Base-by-base conservation (phyloP, 2,329 filamentous ascomycete genomes). In the Sarocladium oryzae region DNA sequence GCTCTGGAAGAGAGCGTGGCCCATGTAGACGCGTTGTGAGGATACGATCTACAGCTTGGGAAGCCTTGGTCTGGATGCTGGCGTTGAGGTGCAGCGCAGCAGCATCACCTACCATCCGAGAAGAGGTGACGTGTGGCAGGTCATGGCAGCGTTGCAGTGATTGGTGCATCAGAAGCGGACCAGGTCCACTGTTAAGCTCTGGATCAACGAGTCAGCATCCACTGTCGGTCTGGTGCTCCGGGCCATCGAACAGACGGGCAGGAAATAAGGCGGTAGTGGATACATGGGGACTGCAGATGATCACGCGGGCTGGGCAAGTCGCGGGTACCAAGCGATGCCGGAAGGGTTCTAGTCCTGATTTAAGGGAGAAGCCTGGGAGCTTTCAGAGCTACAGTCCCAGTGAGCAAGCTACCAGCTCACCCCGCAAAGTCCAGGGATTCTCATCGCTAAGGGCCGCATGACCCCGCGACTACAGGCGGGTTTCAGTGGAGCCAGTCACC, bases 391-490 rank as follows among this genome's bases (percentile, higher is more conserved):
- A 49, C 43, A 40, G 48, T 51, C n/a, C n/a, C n/a, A n/a, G n/a
- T n/a, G n/a, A n/a, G n/a, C n/a, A n/a, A n/a, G n/a, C n/a, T n/a
- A n/a, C n/a, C 28, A 30, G 35, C 52, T 54, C 56, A 58, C 61
- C 61, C 60, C 61, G 60, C 60, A 62, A 48, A 48, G 33, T 9
- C 43, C 43, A 48, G 43, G 43, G 43, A 5, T 52, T 36, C 30
- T 13, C 36, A 32, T 40, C 21, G 30, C 57, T 60, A 54, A 51
- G 55, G 53, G 48, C 53, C 54, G 58, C 56, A 61, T 59, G 59
- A 61, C 60, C 58, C 61, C 60, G 58, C 60, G 55, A 53, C 55
- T 48, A 57, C 35, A 38, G 41, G 49, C 51, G 53, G 53, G 51
- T 55, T 55, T 53, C 51, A 53, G 53, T 53, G 53, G 51, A 37